Percentiles rank a stretch among this genome's conserved stretches.
phyloP scores from a whole-genome alignment of 345 rosid genomes.

The Corchorus olitorius region DNA sequence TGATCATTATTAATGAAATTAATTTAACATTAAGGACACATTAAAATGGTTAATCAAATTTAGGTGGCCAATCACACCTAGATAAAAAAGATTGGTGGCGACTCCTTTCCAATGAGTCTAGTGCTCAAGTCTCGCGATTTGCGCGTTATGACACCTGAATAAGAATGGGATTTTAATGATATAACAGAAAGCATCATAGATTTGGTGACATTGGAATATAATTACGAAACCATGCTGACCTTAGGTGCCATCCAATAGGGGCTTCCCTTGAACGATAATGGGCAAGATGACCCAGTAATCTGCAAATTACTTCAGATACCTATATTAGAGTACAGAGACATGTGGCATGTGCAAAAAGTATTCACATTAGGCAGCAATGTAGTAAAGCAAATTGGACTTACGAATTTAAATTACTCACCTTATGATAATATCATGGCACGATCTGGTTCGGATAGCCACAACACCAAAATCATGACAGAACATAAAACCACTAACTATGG shows the following conservation, averaged over 20 bases:
- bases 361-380: neutral
- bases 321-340: constrained; percentile 17
- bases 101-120: no score
- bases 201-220: neutral
- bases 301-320: constrained; percentile 38
- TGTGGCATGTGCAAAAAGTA: neutral
- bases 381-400: neutral
- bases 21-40: no score
- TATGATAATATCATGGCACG: neutral
- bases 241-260: constrained; percentile 98
- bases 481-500: neutral
- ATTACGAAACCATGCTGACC: constrained; percentile 40
- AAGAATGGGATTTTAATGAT: neutral
- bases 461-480: constrained; percentile 1
- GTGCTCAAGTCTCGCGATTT: no score
- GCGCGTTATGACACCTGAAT: no score
- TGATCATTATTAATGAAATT: no score
- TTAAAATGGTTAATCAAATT: no score
- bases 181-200: constrained; percentile 22
- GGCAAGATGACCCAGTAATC: constrained; percentile 80
- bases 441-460: neutral
- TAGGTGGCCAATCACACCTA: no score
- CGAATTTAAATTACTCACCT: neutral
- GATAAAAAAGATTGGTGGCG: no score
- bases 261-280: constrained; percentile 79